These are phyloP conservation scores for Aureobasidium pullulans DNA, from an alignment of 2,329 filamentous ascomycete genomes.

Conservation along the genomic window DNA sequence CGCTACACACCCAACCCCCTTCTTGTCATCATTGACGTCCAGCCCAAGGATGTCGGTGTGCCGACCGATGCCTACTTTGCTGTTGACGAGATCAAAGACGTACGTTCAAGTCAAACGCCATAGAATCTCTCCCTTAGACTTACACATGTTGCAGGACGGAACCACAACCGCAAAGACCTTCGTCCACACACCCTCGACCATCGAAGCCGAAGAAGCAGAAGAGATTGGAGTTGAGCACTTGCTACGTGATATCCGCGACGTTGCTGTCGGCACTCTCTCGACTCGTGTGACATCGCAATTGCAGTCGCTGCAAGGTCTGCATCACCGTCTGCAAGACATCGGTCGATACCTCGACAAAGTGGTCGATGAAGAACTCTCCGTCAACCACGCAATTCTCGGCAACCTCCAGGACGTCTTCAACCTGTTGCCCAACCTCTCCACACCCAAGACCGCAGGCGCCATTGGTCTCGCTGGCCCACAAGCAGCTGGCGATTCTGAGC, in stretches of 20 bases:
- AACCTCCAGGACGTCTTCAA: slow-evolving; percentile 99
- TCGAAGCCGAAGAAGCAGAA: slow-evolving; percentile 97
- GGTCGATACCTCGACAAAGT: slow-evolving; percentile 94
- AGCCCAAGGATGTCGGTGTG: slow-evolving; percentile 94
- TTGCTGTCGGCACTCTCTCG: slow-evolving; percentile 91
- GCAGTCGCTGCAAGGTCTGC: slow-evolving; percentile 91
- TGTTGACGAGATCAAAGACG: slow-evolving; percentile 98
- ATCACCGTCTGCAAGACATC: slow-evolving; percentile 90
- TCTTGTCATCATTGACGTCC: slow-evolving; percentile 95
- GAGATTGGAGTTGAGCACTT: slow-evolving; percentile 98
- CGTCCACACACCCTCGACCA: slow-evolving; percentile 95
- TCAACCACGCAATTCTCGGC: slow-evolving; percentile 95
- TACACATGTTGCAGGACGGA: slow-evolving; percentile 61
- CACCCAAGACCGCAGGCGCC: slow-evolving; percentile 56
- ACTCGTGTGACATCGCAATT: slow-evolving; percentile 96
- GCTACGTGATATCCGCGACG: slow-evolving; percentile 93
- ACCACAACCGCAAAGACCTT: slow-evolving; percentile 96
- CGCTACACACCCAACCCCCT: slow-evolving; percentile 95
- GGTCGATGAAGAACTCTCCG: slow-evolving; percentile 80
- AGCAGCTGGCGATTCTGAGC: slow-evolving; percentile 65
- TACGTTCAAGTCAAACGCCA: slow-evolving; percentile 31
- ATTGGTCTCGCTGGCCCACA: slow-evolving; percentile 47
- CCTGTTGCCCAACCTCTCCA: slow-evolving; percentile 89
- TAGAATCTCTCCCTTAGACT: not conserved
- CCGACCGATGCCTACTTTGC: slow-evolving; percentile 99